phyloP scores from a whole-genome alignment of 2,329 filamentous ascomycete genomes.

The Sporothrix luriei region DNA sequence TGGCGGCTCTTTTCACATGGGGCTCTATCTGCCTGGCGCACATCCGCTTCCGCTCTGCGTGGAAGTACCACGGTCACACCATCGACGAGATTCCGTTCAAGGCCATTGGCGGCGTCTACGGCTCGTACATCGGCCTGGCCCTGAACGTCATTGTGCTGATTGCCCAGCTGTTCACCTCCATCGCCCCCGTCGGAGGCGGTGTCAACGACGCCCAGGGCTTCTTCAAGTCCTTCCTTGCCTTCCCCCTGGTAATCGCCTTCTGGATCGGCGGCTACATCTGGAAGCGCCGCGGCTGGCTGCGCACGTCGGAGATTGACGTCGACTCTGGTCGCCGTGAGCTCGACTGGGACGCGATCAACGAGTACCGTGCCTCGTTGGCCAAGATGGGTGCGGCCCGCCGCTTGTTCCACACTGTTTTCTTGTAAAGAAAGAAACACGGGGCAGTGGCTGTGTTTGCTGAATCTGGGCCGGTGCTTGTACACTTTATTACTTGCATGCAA shows the following conservation, averaged over 20 bases:
- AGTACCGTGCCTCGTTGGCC: constrained; percentile 32
- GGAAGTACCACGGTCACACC: constrained; percentile 62
- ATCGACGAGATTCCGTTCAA: constrained; percentile 69
- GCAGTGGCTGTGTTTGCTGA: neutral
- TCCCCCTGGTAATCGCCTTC: constrained; percentile 58
- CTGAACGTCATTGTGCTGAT: constrained; percentile 60
- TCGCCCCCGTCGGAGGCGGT: constrained; percentile 41
- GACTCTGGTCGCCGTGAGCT: constrained; percentile 65
- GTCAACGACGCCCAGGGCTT: constrained; percentile 50
- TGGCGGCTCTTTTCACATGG: constrained; percentile 69
- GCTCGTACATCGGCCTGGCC: constrained; percentile 64
- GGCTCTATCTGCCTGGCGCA: constrained; percentile 69
- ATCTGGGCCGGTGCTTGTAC: neutral
- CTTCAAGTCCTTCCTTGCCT: constrained; percentile 58
- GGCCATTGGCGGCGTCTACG: constrained; percentile 62
- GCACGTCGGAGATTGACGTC: constrained; percentile 64
- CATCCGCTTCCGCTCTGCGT: constrained; percentile 68
- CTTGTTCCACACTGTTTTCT: constrained; percentile 29
- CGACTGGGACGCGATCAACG: constrained; percentile 55
- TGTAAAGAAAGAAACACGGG: constrained; percentile 9
- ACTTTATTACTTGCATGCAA: neutral
- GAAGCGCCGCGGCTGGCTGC: constrained; percentile 64
- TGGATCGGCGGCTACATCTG: constrained; percentile 61
- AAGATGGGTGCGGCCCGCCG: constrained; percentile 34
- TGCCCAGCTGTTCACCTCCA: constrained; percentile 55